These are phyloP conservation scores for Cytospora mali DNA, from an alignment of 2,329 filamentous ascomycete genomes.

Conservation along the genomic window DNA sequence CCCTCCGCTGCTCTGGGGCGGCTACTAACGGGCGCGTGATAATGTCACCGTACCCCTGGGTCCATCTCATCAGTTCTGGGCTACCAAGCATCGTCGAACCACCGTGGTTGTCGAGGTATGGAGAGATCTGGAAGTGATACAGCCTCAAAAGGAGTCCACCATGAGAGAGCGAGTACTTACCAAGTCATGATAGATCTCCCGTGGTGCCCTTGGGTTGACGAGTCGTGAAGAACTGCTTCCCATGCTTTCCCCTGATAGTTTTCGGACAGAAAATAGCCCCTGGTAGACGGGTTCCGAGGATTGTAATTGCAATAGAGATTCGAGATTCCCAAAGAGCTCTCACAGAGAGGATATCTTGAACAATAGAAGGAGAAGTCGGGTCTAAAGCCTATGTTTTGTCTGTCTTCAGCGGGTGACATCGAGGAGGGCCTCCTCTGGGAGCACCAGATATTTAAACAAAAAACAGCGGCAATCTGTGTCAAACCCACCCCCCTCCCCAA, in stretches of 20 bases:
- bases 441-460: not conserved
- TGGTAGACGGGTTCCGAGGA: not conserved
- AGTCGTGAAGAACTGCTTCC: constrained; percentile 7
- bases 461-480: too few species aligned
- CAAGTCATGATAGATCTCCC: constrained; percentile 3
- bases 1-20: not conserved
- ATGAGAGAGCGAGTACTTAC: not conserved
- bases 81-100: not conserved
- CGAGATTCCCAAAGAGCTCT: not conserved
- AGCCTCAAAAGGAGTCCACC: too few species aligned
- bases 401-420: not conserved
- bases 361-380: not conserved
- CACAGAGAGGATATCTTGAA: not conserved
- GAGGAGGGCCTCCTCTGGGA: not conserved
- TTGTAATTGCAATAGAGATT: too few species aligned
- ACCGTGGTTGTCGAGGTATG: not conserved
- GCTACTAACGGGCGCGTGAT: not conserved
- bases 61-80: not conserved
- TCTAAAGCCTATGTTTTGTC: not conserved
- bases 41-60: constrained; percentile 3
- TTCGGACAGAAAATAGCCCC: not conserved
- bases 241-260: not conserved
- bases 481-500: too few species aligned
- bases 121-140: not conserved
- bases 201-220: not conserved